Base-by-base conservation (phyloP, 805 yeast genomes). In the Teunomyces atbi region DNA sequence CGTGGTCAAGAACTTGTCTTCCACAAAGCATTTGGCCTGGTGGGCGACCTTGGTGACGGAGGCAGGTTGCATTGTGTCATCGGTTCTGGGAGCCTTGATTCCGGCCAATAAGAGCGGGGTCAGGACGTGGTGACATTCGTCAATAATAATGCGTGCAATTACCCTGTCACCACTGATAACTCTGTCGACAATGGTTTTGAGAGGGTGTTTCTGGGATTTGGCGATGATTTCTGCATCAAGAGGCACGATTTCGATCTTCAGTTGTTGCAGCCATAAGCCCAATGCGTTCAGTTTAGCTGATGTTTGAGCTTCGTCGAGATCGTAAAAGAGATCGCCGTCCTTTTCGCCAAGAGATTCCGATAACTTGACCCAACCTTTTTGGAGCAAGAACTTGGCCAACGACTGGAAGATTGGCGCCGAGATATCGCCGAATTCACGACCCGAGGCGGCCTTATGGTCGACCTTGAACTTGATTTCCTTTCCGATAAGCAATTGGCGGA, bases 91-190 rank as follows among this genome's bases (percentile, higher is more conserved):
- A 19, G 83, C 62, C 54, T 79, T 78, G 49, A 86, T 67, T 39
- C 96, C 96, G 2, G 94, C 94, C 51, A 89, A 66, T 33, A 84
- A 61, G 26, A 84, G 76, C 8, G 84, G 83, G 23, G 82, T 69
- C 23, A 78, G 74, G 35, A 75, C 77, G 49, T 86, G 94, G 34
- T 65, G 64, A n/a, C 65, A 64, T 41, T 71, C 65, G 47, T 69
- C 71, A 26, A 79, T 66, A 45, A 82, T 52, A 10, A 82, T 61
- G 34, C 95, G 77, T 10, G 80, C 77, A 32, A 84, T 68, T n/a
- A 88, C 64, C 41, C 96, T 71, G 65, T 89, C 96, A 41, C 96
- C 96, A 51, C 83, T 71, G 48, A 87, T 74, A 27, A 84, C 94
- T 56, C 78, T 82, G 65, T 89, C 96, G 20, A 89, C 84, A 46